Evolutionary conservation across 805 yeast genomes (phyloP).

Genomic region (Candida michaelii): DNA sequence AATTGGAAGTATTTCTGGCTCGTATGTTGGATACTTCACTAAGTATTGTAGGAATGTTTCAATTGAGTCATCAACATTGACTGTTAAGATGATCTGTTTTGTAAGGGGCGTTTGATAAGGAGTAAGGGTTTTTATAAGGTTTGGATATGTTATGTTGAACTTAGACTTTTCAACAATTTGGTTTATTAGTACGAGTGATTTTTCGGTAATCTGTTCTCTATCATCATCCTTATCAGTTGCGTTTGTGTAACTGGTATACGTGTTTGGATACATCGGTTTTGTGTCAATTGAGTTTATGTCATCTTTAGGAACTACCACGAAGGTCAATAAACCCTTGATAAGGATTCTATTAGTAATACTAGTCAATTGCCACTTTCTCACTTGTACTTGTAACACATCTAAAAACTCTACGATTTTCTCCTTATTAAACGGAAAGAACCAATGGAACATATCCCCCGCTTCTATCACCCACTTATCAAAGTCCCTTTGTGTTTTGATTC

Average conservation of each 20-base stretch:
- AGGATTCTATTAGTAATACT: conserved; percentile 4
- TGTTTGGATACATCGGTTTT: too few species aligned
- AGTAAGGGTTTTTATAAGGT: conserved; percentile 2
- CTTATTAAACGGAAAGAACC: conserved; percentile 9
- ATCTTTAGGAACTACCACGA: neutral
- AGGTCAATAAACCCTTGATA: neutral
- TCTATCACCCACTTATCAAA: conserved; percentile 22
- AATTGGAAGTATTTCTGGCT: neutral
- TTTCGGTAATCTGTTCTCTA: neutral
- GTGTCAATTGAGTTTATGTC: neutral
- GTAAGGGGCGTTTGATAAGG: neutral
- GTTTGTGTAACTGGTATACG: too few species aligned
- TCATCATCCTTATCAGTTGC: too few species aligned
- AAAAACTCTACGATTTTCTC: neutral
- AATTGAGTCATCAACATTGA: conserved; percentile 12
- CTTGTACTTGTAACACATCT: neutral
- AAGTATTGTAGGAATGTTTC: conserved; percentile 4
- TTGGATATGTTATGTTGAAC: neutral
- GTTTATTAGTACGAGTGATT: neutral
- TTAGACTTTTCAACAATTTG: neutral
- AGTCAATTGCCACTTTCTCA: conserved; percentile 6
- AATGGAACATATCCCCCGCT: conserved; percentile 11
- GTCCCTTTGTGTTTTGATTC: conserved; percentile 7
- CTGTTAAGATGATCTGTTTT: conserved; percentile 4
- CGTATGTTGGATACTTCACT: neutral